phyloP scores from a whole-genome alignment of 192 early-diverging fungal genomes.

The Linnemannia zychae region DNA sequence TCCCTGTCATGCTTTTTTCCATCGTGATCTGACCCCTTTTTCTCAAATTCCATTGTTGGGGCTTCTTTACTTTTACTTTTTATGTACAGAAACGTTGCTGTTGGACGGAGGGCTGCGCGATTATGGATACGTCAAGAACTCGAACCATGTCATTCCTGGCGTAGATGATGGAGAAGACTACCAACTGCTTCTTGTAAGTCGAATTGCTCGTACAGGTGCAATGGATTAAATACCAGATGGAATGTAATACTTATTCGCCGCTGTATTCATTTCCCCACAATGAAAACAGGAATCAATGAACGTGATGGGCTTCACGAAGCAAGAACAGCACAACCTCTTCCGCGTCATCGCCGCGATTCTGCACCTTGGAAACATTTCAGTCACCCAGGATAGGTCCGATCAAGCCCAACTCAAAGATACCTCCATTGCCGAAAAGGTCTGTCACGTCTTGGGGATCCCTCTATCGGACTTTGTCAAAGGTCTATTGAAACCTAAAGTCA shows the following conservation, averaged over 20 bases:
- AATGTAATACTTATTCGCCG: not conserved
- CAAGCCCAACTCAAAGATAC: slow-evolving; percentile 88
- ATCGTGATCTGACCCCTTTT: slow-evolving; percentile 6
- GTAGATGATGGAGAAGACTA: slow-evolving; percentile 93
- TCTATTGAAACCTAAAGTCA: slow-evolving; percentile 90
- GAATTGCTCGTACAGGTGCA: not conserved
- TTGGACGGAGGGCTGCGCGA: slow-evolving; percentile 82
- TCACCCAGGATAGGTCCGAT: slow-evolving; percentile 84
- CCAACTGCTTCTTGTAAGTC: slow-evolving; percentile 72
- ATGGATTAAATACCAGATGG: not conserved
- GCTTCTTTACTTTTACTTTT: slow-evolving; percentile 22
- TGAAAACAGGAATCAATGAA: slow-evolving; percentile 78
- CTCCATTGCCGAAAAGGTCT: slow-evolving; percentile 86
- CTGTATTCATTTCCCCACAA: not conserved
- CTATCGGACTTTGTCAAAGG: slow-evolving; percentile 89
- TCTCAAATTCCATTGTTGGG: not conserved
- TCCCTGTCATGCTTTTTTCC: not conserved
- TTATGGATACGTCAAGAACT: slow-evolving; percentile 87
- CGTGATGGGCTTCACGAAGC: slow-evolving; percentile 82
- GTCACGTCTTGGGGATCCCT: slow-evolving; percentile 94
- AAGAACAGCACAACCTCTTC: slow-evolving; percentile 88
- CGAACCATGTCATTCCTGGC: slow-evolving; percentile 90
- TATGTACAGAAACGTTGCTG: slow-evolving; percentile 71
- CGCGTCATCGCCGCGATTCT: slow-evolving; percentile 88
- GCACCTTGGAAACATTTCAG: slow-evolving; percentile 93